Conservation (phyloP, 140 eudicot genomes). For the Oenanthe javanica region DNA sequence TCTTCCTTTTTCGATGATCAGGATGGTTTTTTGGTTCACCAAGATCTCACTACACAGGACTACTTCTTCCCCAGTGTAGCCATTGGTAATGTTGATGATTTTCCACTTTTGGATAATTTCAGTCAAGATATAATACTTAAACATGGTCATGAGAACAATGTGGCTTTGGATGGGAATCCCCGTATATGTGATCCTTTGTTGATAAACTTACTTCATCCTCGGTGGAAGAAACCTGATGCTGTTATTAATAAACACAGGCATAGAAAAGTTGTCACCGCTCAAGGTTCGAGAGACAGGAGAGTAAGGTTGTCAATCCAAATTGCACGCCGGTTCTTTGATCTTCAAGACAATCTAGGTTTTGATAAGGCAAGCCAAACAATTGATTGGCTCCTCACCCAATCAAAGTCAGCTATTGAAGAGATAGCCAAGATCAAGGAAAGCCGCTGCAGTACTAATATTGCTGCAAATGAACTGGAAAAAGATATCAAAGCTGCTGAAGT, state of each 20-base stretch:
- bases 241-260: slow-evolving; percentile 26
- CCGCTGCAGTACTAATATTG: background rate
- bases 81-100: background rate
- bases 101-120: background rate
- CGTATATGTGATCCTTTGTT: background rate
- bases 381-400: slow-evolving; percentile 36
- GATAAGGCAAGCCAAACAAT: slow-evolving; percentile 46
- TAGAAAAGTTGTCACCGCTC: slow-evolving; percentile 34
- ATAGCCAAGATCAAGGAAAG: slow-evolving; percentile 6
- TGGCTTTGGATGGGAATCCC: background rate
- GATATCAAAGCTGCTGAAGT: background rate
- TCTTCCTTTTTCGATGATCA: background rate
- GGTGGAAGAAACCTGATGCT: slow-evolving; percentile 6
- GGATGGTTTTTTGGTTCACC: background rate
- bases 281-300: slow-evolving; percentile 40
- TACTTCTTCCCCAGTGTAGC: slow-evolving; percentile 4
- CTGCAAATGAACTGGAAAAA: background rate
- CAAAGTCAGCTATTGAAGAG: slow-evolving; percentile 29
- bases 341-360: slow-evolving; percentile 38
- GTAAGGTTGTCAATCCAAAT: slow-evolving; percentile 37
- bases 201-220: background rate
- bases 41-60: background rate
- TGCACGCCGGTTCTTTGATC: slow-evolving; percentile 41
- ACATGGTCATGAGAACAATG: background rate
- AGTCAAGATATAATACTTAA: background rate